Conservation (phyloP, 1,139 yeast genomes). For the Yamadazyma songkhlaensis region DNA sequence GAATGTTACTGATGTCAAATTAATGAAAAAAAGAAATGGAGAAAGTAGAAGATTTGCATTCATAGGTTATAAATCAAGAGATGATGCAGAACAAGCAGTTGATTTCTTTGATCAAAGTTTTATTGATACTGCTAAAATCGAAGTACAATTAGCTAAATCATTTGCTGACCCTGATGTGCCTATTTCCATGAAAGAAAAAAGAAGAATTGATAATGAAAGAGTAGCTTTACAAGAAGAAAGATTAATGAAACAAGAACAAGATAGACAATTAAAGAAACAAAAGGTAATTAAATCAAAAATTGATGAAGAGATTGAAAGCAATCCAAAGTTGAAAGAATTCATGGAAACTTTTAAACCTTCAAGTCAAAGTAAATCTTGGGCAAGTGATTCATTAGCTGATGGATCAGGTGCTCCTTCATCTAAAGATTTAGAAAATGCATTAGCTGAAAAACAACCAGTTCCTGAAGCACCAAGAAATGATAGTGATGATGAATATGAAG, state of each 20-base stretch:
- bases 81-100: slow-evolving; percentile 79
- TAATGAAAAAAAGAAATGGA: slow-evolving; percentile 78
- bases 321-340: slow-evolving; percentile 74
- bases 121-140: slow-evolving; percentile 77
- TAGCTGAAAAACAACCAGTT: slow-evolving; percentile 21
- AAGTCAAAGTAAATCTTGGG: slow-evolving; percentile 65
- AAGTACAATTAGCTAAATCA: slow-evolving; percentile 80
- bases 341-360: slow-evolving; percentile 82
- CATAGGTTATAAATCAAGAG: slow-evolving; percentile 70
- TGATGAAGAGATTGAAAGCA: slow-evolving; percentile 57
- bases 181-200: slow-evolving; percentile 64
- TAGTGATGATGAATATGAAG: slow-evolving; percentile 63
- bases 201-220: slow-evolving; percentile 52
- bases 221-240: slow-evolving; percentile 55
- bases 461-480: slow-evolving; percentile 53
- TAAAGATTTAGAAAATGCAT: slow-evolving; percentile 39
- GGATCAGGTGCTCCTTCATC: slow-evolving; percentile 51
- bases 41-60: slow-evolving; percentile 92
- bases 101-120: slow-evolving; percentile 72
- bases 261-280: slow-evolving; percentile 25
- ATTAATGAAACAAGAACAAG: slow-evolving; percentile 44
- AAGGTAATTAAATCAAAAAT: slow-evolving; percentile 31
- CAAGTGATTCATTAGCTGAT: slow-evolving; percentile 63
- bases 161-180: slow-evolving; percentile 82
- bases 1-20: slow-evolving; percentile 81